Evolutionary conservation across 1,139 yeast genomes (phyloP), one percentile per base, ranked within the genome.

Genomic region (Suhomyces panamericanus): DNA sequence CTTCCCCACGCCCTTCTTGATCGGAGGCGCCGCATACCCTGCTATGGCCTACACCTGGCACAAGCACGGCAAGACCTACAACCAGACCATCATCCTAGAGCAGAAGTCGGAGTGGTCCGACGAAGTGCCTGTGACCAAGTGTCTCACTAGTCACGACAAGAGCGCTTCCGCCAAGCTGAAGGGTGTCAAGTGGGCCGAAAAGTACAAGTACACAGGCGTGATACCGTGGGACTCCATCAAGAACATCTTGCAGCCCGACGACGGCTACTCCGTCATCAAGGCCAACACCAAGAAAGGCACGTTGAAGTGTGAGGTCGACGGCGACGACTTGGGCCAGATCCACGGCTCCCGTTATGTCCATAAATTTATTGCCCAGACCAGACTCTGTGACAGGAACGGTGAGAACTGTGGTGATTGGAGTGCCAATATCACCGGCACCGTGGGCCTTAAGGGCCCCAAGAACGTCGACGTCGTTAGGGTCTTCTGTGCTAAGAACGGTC

Each of bases 161-260:
- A 34, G 36, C 8, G 36, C 22, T 4, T 34, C 36, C 1, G 29
- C 29, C 29, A 34, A 34, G 20, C 36, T 34, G 36, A 34, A 34
- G 36, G 36, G 36, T 7, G 26, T 34, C 8, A 34, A 34, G 26
- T 34, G 36, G 36, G 22, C 36, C 16, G 36, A 34, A 15, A 34
- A 26, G 24, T 22, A 10, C 20, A 34, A 34, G n/a, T 34, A 34
- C n/a, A 34, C 10, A 15, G 29, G 29, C 12, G 29, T 20, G 9
- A 14, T 34, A 13, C 36, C 36, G 15, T 34, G 22, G 12, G 15
- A 34, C n/a, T 22, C 29, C 7, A 16, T 34, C 26, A 34, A 34
- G 13, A 34, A 34, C 6, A 14, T 24, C n/a, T 27, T 34, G 15
- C 36, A 34, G 24, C 36, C 36, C 13, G 29, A n/a, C 5, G 11